phyloP scores from a whole-genome alignment of 345 rosid genomes.

The Heritiera fomes region DNA sequence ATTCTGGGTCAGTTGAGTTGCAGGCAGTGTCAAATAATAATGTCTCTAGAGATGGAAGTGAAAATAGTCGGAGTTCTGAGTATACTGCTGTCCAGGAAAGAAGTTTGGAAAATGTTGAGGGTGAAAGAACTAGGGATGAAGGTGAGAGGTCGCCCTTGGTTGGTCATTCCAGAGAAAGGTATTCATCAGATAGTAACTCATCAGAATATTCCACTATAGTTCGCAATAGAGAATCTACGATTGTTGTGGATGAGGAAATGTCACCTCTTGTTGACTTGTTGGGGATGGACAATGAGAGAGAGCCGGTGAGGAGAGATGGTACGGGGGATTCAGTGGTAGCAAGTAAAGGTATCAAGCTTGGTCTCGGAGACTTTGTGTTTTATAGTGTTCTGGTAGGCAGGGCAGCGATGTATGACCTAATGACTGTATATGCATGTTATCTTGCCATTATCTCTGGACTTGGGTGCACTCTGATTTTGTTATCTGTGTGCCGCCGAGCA shows the following conservation, averaged over 20 bases:
- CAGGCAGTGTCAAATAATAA: slow-evolving; percentile 49
- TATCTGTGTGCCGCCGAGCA: slow-evolving; percentile 77
- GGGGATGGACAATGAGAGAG: slow-evolving; percentile 46
- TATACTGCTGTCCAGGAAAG: slow-evolving; percentile 30
- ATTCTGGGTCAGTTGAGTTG: slow-evolving; percentile 76
- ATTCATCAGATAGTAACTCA: slow-evolving; percentile 44
- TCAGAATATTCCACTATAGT: slow-evolving; percentile 51
- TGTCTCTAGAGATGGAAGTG: slow-evolving; percentile 31
- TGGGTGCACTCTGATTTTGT: slow-evolving; percentile 93
- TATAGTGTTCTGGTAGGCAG: slow-evolving; percentile 98
- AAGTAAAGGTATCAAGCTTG: slow-evolving; percentile 77
- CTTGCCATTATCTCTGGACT: slow-evolving; percentile 95
- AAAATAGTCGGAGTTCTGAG: slow-evolving; percentile 32
- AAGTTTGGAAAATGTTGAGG: slow-evolving; percentile 35
- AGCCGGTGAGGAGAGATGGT: slow-evolving; percentile 34
- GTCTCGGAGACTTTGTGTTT: slow-evolving; percentile 95
- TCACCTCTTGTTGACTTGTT: slow-evolving; percentile 76
- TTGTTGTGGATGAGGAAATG: slow-evolving; percentile 62
- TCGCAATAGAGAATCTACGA: slow-evolving; percentile 43
- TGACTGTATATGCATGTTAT: slow-evolving; percentile 97
- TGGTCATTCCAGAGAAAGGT: slow-evolving; percentile 41
- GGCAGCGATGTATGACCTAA: slow-evolving; percentile 98
- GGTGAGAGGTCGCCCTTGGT: slow-evolving; percentile 56
- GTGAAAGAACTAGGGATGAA: slow-evolving; percentile 41
- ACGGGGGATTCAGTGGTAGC: slow-evolving; percentile 27